Evolutionary conservation across 176 grass and related monocot species (phyloP).

Genomic region (Triticum aestivum): DNA sequence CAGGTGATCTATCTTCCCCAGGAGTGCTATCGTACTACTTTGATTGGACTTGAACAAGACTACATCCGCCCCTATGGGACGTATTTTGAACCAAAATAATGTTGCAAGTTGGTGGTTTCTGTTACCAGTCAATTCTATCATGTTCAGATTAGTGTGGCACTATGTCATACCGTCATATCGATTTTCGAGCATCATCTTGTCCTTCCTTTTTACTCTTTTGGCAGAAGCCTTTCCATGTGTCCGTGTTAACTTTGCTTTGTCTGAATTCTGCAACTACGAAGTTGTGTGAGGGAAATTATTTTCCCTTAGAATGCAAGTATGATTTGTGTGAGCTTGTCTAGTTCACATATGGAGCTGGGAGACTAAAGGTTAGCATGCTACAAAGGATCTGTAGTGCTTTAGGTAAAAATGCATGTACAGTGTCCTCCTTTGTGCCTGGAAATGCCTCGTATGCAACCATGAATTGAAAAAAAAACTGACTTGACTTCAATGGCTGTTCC

Average conservation of each 20-base stretch:
- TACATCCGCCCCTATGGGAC: background rate
- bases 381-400: background rate
- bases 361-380: background rate
- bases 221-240: background rate
- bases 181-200: background rate
- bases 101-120: conserved; percentile 23
- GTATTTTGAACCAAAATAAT: conserved; percentile 25
- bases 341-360: background rate
- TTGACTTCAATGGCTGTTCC: background rate
- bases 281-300: background rate
- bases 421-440: background rate
- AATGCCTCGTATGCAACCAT: background rate
- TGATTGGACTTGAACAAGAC: conserved; percentile 17
- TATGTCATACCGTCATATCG: conserved; percentile 25
- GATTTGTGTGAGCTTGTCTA: conserved; percentile 15
- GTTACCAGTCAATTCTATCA: conserved; percentile 34
- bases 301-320: background rate
- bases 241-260: conserved; percentile 9
- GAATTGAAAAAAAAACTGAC: background rate
- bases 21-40: background rate
- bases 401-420: background rate
- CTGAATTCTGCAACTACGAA: background rate
- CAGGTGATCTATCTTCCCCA: conserved; percentile 27
- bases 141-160: conserved; percentile 25
- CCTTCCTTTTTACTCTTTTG: background rate